Evolutionary conservation across 2,329 filamentous ascomycete genomes (phyloP), one percentile per base, ranked within the genome.

Genomic region (Colletotrichum coccodes): DNA sequence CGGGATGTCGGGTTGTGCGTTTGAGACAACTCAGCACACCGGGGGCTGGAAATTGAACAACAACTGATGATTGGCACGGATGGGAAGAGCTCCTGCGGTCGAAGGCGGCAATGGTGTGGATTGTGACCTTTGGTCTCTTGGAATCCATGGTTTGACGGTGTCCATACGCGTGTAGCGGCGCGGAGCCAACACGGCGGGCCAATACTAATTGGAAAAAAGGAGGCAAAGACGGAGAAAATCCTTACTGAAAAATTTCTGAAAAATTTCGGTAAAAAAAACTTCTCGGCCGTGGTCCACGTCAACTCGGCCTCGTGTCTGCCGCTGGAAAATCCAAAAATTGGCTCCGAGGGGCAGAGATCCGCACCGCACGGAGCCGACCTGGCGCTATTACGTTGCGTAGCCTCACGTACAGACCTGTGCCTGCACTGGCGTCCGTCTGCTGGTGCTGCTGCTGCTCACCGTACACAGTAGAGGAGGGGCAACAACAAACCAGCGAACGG

Each of bases 341-440:
- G 46, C 38, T 53, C 47, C 5, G 40, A 64, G 34, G 42, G 40
- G 64, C 34, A 40, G 14, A 53, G 52, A 54, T 68, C 60, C 65
- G 60, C 65, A 65, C 59, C 60, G 40, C 32, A 34, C 60, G 54
- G 60, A 59, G 53, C 65, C 47, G 60, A 36, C 38, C 47, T 68
- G 11, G 46, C 46, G 60, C 65, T 60, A 65, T 68, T 54, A 68
- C 53, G 53, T 53, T 53, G 60, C 54, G 44, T 46, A n/a, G 46
- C 60, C 53, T 64, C 32, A 59, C 28, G 42, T 42, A n/a, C 36
- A 52, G 23, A 36, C 23, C 32, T 28, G 21, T 54, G 32, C 26
- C 42, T n/a, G 14, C 44, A 5, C 8, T n/a, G 8, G 47, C 32
- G 28, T 4, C 7, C 36, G 14, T 40, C 21, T n/a, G 18, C 28